Percentiles rank a stretch among this genome's conserved stretches.
Conservation (phyloP, 2,329 filamentous ascomycete species). For the Simplicillium sp. region DNA sequence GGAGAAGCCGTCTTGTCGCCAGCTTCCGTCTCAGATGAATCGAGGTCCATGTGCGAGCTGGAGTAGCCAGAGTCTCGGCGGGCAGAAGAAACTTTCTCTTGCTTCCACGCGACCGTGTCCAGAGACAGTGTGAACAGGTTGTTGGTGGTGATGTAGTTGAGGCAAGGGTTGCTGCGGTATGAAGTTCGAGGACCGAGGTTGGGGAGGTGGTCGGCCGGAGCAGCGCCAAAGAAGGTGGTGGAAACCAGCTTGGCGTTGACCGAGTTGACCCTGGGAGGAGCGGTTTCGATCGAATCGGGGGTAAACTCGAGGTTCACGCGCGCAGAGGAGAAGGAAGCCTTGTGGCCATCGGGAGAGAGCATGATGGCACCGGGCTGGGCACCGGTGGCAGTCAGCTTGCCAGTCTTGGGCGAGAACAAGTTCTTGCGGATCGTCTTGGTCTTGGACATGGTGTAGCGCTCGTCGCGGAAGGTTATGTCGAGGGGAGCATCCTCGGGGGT, state of each 20-base stretch:
- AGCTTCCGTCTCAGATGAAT: conserved; percentile 24
- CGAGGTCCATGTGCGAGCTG: conserved; percentile 26
- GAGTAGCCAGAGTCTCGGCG: conserved; percentile 46
- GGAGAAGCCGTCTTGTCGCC: conserved; percentile 18
- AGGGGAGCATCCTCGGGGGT: conserved; percentile 41
- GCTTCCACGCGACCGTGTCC: conserved; percentile 29
- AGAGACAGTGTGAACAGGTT: conserved; percentile 26
- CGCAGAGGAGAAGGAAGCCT: conserved; percentile 30
- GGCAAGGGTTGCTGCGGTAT: conserved; percentile 28
- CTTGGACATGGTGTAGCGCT: conserved; percentile 38
- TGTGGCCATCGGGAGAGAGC: conserved; percentile 38
- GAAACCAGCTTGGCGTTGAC: conserved; percentile 41
- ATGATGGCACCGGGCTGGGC: conserved; percentile 38
- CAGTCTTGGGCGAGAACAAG: conserved; percentile 40
- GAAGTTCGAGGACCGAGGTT: conserved; percentile 37
- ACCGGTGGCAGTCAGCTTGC: conserved; percentile 35
- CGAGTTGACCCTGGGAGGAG: conserved; percentile 37
- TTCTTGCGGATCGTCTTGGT: conserved; percentile 44
- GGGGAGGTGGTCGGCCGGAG: conserved; percentile 35
- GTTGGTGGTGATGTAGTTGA: conserved; percentile 36
- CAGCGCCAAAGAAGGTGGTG: conserved; percentile 41
- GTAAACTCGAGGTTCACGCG: conserved; percentile 37
- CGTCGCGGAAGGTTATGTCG: conserved; percentile 35
- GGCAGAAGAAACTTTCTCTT: conserved; percentile 18
- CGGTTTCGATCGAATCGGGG: conserved; percentile 29